These are phyloP conservation scores for Purpureocillium takamizusanense DNA, from an alignment of 2,329 filamentous ascomycete species.

Conservation along the genomic window DNA sequence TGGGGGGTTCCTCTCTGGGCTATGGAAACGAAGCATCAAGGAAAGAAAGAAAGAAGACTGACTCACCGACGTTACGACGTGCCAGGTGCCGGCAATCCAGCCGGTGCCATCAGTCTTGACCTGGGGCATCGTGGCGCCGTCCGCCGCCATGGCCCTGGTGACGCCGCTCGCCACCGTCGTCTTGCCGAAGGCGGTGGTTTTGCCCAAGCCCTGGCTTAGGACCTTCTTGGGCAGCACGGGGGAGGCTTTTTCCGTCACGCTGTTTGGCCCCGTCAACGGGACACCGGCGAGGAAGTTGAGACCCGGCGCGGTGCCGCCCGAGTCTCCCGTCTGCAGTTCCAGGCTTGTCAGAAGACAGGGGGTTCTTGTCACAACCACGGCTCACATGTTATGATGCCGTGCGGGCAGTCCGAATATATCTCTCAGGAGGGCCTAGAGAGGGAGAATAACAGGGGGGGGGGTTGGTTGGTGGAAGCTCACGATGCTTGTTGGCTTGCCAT, in stretches of 20 bases:
- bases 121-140: slow-evolving; percentile 30
- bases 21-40: too few species aligned
- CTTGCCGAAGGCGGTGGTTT: slow-evolving; percentile 23
- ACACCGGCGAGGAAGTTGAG: slow-evolving; percentile 28
- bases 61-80: slow-evolving; percentile 27
- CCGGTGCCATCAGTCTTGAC: too few species aligned
- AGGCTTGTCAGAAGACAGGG: too few species aligned
- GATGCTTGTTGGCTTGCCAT: too few species aligned
- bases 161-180: slow-evolving; percentile 23
- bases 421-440: too few species aligned
- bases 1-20: too few species aligned
- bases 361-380: too few species aligned
- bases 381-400: too few species aligned
- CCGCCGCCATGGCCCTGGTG: slow-evolving; percentile 21
- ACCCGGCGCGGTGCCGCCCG: slow-evolving; percentile 29
- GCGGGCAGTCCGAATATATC: too few species aligned
- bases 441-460: too few species aligned
- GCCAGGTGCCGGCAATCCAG: slow-evolving; percentile 23
- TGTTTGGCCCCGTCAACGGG: slow-evolving; percentile 29
- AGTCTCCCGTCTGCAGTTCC: slow-evolving; percentile 18
- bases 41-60: too few species aligned
- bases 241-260: slow-evolving; percentile 32
- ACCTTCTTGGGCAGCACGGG: slow-evolving; percentile 31
- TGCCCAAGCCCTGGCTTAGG: slow-evolving; percentile 27
- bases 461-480: too few species aligned